Base-by-base conservation (phyloP, 768 basidiomycete species). In the Chiua virens region DNA sequence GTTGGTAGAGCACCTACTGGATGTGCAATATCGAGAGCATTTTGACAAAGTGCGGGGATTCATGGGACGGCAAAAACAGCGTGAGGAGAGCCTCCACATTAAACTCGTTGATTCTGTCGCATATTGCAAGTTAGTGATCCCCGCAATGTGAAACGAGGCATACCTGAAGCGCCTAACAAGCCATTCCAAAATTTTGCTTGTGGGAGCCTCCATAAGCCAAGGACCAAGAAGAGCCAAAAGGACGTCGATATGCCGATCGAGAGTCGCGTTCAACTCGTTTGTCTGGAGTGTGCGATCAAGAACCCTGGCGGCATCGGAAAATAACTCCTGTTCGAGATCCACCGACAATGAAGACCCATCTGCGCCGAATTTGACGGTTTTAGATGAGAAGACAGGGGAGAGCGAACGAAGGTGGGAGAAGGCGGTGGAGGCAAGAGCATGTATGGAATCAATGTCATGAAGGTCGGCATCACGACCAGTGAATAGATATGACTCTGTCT, bases 1-100 rank as follows among this genome's bases (percentile, higher is more conserved):
- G 3, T 3, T 8, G 3, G 14, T 49, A 14, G 23, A 36, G 10
- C 3, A 72, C 82, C 22, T 57, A 90, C 89, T 79, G 76, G 50
- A 92, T 79, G 59, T 86, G 81, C 47, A 98, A 72, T 59, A 99
- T 92, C 3, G 89, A 83, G 22, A 97, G 75, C 79, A 98, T 91
- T 60, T 97, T 96, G 9, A 87, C 80, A 68, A 98, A 98, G 66
- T 98, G 93, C 0, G 90, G 85, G 5, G 95, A 89, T 58, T 95
- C 92, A 62, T 98, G 93, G 65, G 96, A 98, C 0, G 97, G 97
- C 27, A 98, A 72, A 70, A 98, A 98, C 21, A 93, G 74, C 8
- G 85, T 71, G 7, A 98, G 76, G 23, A 94, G 64, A 21, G 80
- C 78, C 47, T 87, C 80, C 47, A 95, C 78, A 61, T 98, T 97